Base-by-base conservation (phyloP, 129 eudicot species). In the Helichrysum umbraculigerum region DNA sequence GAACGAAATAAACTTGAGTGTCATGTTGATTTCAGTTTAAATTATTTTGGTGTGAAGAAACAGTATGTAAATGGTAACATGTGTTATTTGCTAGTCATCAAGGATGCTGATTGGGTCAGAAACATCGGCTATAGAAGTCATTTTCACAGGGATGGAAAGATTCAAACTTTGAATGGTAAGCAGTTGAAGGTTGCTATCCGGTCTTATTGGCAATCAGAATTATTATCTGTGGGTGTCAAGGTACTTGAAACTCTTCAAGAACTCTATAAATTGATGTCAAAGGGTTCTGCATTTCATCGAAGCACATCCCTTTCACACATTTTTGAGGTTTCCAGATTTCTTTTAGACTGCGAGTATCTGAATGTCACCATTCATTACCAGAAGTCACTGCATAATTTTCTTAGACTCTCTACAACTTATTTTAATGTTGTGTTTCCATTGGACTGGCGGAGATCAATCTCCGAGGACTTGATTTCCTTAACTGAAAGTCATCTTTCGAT, bases 81-180 rank as follows among this genome's bases (percentile, higher is more conserved):
- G 28, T 34, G 33, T 33, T 88, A 80, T 63, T 28, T 54, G 3
- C 39, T 88, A 61, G 67, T 87, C 59, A 66, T 66, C 42, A 82
- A 88, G 17, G 81, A 84, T 68, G 92, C 89, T 5, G 60, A 2
- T n/a, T 92, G 98, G 98, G 42, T 92, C 52, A 77, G 35, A 64
- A 75, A 68, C 5, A 28, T 83, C 6, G 84, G 85, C 61, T 29
- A 68, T 52, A 81, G 82, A 30, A 79, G 70, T 63, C 60, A 32
- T 1, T 2, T 85, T 9, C 19, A 20, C 47, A 51, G 67, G 80
- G 64, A 39, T 9, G 83, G 81, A 16, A 78, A 89, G 66, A 22
- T 72, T 37, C 50, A 68, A 58, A 78, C 34, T 28, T 34, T 84
- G 56, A 88, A 84, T 39, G 39, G 67, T 20, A 85, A 61, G 1